A percentile compares a stretch with the other conserved stretches of the same genome.
These are phyloP conservation scores for Candida mattraensis DNA, from an alignment of 805 yeast species.

Conservation along the genomic window DNA sequence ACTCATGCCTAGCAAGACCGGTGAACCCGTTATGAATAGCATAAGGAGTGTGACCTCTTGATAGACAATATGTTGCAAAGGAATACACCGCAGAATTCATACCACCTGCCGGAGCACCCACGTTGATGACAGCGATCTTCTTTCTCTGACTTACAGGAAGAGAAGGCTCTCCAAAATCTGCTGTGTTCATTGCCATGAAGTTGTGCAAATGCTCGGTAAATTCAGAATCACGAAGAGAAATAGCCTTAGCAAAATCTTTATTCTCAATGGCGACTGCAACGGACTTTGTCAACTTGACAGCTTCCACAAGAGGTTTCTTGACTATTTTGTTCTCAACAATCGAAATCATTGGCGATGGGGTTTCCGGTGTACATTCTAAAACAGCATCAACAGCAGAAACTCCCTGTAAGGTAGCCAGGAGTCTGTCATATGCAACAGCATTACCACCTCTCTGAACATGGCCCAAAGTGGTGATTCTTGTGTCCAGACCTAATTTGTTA, in stretches of 20 bases:
- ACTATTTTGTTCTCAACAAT: conserved; percentile 70
- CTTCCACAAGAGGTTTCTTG: conserved; percentile 67
- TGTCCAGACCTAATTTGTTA: conserved; percentile 62
- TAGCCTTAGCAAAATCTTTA: conserved; percentile 69
- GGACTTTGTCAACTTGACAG: conserved; percentile 66
- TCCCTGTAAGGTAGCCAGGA: conserved; percentile 93
- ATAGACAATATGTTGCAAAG: conserved; percentile 70
- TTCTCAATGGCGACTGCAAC: conserved; percentile 69
- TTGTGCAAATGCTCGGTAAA: conserved; percentile 64
- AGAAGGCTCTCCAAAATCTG: conserved; percentile 63
- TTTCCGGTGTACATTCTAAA: conserved; percentile 79
- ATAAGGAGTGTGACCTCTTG: conserved; percentile 69
- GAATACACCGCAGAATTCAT: conserved; percentile 78
- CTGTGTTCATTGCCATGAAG: conserved; percentile 64
- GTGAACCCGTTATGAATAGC: conserved; percentile 75
- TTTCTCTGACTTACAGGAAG: conserved; percentile 54
- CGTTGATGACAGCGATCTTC: conserved; percentile 68
- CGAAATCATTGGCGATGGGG: conserved; percentile 95
- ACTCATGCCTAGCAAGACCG: conserved; percentile 65
- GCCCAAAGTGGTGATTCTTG: conserved; percentile 91
- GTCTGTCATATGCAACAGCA: conserved; percentile 92
- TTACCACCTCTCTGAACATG: conserved; percentile 99
- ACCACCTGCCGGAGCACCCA: conserved; percentile 82
- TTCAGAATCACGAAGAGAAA: conserved; percentile 67
- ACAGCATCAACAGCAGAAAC: conserved; percentile 97